These are phyloP conservation scores for Lodderomyces margitis DNA, from an alignment of 1,139 yeast species.

Conservation along the genomic window DNA sequence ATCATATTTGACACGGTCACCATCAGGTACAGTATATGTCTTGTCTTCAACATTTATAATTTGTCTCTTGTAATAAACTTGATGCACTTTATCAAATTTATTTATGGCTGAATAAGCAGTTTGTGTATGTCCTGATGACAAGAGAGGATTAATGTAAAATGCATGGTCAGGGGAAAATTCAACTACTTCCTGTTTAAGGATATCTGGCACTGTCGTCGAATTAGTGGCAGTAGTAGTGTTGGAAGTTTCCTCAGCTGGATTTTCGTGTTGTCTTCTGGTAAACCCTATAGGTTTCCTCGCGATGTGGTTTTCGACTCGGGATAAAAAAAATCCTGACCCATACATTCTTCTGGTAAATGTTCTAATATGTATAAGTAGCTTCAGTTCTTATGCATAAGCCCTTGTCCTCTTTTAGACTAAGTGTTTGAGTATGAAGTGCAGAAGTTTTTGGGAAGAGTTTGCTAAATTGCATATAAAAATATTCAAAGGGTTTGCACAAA, in stretches of 20 bases:
- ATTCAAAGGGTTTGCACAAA: too few species aligned
- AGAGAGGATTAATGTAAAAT: constrained; percentile 37
- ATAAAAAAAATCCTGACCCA: constrained; percentile 18
- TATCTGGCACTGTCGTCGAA: constrained; percentile 22
- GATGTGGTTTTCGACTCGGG: constrained; percentile 25
- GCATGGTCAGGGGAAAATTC: constrained; percentile 33
- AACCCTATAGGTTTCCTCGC: constrained; percentile 30
- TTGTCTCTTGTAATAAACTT: constrained; percentile 38
- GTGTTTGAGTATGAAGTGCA: too few species aligned
- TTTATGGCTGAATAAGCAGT: constrained; percentile 46
- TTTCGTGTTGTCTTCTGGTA: constrained; percentile 11
- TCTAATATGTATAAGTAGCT: too few species aligned
- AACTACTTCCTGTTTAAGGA: constrained; percentile 28
- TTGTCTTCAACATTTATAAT: constrained; percentile 33
- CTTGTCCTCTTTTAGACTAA: too few species aligned
- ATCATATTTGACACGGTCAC: constrained; percentile 36
- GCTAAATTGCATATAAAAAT: too few species aligned
- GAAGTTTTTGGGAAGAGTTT: too few species aligned
- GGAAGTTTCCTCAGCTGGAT: background rate
- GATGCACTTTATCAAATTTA: constrained; percentile 35
- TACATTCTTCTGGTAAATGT: constrained; percentile 2
- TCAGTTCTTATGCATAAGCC: too few species aligned
- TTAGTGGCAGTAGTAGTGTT: constrained; percentile 5
- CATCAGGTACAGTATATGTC: constrained; percentile 26
- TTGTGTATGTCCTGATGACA: constrained; percentile 45